Evolutionary conservation across 306 rosid genomes (phyloP).

Genomic region (Albizia julibrissin): DNA sequence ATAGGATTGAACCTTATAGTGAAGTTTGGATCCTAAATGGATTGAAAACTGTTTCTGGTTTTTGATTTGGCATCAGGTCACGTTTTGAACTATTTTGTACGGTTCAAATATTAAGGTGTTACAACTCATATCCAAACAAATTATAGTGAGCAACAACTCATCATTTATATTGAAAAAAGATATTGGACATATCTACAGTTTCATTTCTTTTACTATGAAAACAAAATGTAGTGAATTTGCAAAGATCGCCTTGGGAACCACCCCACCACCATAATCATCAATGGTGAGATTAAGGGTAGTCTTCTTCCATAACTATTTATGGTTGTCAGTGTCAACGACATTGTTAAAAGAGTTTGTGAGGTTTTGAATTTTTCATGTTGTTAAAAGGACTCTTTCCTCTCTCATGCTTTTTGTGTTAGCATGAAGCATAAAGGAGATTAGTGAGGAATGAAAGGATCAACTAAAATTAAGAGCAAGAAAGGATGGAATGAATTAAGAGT

Average conservation of each 20-base stretch:
- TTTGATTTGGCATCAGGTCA: too few relatives aligned
- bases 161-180: neutral
- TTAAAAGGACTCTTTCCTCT: constrained; percentile 41
- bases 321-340: neutral
- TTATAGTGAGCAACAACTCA: neutral
- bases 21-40: too few relatives aligned
- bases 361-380: constrained; percentile 57
- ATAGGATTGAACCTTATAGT: too few relatives aligned
- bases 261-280: neutral
- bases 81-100: too few relatives aligned
- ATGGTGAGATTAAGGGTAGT: constrained; percentile 26
- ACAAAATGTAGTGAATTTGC: constrained; percentile 49
- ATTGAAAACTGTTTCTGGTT: too few relatives aligned
- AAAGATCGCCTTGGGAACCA: neutral
- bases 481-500: neutral
- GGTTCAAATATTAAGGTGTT: too few relatives aligned
- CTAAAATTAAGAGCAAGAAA: neutral
- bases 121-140: neutral
- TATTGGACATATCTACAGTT: neutral
- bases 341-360: constrained; percentile 28
- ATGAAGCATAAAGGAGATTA: neutral
- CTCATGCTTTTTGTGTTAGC: constrained; percentile 20
- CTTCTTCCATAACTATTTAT: constrained; percentile 41
- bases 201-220: neutral
- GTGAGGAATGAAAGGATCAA: neutral